phyloP scores from a whole-genome alignment of 352 stramenopile species.

The Blastocystis sp. region DNA sequence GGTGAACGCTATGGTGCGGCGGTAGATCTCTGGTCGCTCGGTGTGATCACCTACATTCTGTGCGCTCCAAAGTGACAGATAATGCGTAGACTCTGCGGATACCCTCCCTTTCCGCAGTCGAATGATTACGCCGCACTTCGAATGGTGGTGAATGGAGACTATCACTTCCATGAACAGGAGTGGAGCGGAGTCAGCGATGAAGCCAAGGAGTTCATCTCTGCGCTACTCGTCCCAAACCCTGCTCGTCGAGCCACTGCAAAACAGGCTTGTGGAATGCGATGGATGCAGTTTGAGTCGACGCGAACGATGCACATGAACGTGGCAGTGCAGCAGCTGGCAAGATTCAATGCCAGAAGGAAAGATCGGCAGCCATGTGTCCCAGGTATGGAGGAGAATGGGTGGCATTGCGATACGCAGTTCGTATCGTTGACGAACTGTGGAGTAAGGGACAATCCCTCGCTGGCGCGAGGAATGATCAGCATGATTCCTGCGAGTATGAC shows the following conservation, averaged over 20 bases:
- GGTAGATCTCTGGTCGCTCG: conserved; percentile 78
- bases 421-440: not conserved
- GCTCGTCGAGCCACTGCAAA: conserved; percentile 64
- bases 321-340: conserved; percentile 26
- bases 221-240: conserved; percentile 74
- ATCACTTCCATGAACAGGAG: conserved; percentile 74
- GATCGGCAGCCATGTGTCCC: not conserved
- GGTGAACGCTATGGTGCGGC: conserved; percentile 73
- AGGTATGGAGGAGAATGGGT: not conserved
- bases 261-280: conserved; percentile 37
- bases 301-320: conserved; percentile 56
- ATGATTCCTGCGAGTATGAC: not conserved
- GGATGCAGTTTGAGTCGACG: conserved; percentile 56
- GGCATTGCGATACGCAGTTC: not conserved
- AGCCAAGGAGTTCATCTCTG: conserved; percentile 77
- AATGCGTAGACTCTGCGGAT: conserved; percentile 66
- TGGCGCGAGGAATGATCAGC: conserved; percentile 2
- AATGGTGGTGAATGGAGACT: conserved; percentile 74
- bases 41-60: conserved; percentile 79
- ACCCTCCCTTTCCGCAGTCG: conserved; percentile 76
- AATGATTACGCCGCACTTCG: conserved; percentile 73
- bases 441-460: not conserved
- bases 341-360: conserved; percentile 54
- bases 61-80: conserved; percentile 70
- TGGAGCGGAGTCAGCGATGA: conserved; percentile 77